Evolutionary conservation across 805 yeast species (phyloP), one percentile per base, ranked within the genome.

Genomic region (Metschnikowia picachoensis): DNA sequence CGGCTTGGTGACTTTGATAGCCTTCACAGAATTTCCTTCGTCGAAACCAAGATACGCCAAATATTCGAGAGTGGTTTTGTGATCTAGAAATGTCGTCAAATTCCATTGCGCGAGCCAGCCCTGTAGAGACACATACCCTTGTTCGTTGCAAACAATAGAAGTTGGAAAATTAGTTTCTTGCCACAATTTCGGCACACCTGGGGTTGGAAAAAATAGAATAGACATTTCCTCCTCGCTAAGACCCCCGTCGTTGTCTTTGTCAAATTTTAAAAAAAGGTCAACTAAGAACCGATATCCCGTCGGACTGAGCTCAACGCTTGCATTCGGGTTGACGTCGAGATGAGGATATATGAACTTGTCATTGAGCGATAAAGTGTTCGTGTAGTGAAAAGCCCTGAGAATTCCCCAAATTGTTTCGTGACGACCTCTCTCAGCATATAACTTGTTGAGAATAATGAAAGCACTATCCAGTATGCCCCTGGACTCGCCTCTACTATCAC

Each of bases 21-120:
- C 67, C 29, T 65, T 61, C 47, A 36, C 53, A 43, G 64, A 57
- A 46, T 59, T 53, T 52, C 67, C 68, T 58, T 72, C 78, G 50
- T 87, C 95, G 60, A 85, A 92, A 0, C 99, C 99, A 46, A 94
- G 74, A 67, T 87, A 88, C 0, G 95, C 96, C 50, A 94, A 67
- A 58, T 92, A 94, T 41, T 89, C 95, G 41, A 94, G 74, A 0
- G 98, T 90, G 0, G 89, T 84, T 55, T 77, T 81, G 60, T 86
- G 81, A 57, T 91, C 96, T 29, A 94, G 68, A 55, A 81, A 90
- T 0, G 98, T 92, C 0, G 97, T 89, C 87, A 94, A 86, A 56
- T 92, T 85, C 99, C 99, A 94, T 59, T 92, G 98, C 0, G 99
- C 99, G 33, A 94, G 68, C 99, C 99, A 94, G 3, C 99, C 99